Evolutionary conservation across 1,284 basidiomycete genomes (phyloP), one percentile per base, ranked within the genome.

Genomic region (Pseudozyma sp.): DNA sequence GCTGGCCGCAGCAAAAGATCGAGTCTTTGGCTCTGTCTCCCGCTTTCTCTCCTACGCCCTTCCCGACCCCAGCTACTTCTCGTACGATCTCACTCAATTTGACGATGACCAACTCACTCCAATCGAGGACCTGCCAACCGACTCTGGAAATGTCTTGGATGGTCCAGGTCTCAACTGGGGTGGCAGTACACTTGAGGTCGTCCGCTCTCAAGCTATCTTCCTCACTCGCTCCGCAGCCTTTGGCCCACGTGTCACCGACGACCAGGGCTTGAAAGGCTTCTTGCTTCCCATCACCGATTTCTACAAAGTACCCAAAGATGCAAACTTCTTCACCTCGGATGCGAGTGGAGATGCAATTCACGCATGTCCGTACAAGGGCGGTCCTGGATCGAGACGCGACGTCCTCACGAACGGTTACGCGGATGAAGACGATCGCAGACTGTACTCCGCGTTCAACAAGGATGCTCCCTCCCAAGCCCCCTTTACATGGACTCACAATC

Each of bases 201-300:
- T 80, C 1, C 77, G 75, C 7, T 79, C 81, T 5, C 80, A 81
- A 40, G 81, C 81, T 19, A 74, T 75, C 55, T 83, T 82, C 56
- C 59, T 78, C 3, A 83, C 83, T 9, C 73, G 80, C 1, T 72
- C 83, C 1, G 83, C 83, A 16, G 83, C 79, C 12, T 85, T 85
- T 40, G 83, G 83, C 2, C 82, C 80, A 2, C 66, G 59, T 12
- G 66, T 83, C 38, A 60, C 59, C 8, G 60, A 53, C 39, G 79
- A 81, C 25, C 68, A 79, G 14, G 81, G 81, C 11, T 59, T 80
- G 11, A 63, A 70, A 35, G 81, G 81, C 16, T 72, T 58, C 34
- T 51, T 83, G 13, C 55, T 82, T 0, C 81, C 81, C 38, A 78
- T 83, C 61, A 73, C 70, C 25, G 64, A 71, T 25, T 83, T 81